Conservation (phyloP, 495 filamentous ascomycete genomes). For the Achaetomiella virescens region DNA sequence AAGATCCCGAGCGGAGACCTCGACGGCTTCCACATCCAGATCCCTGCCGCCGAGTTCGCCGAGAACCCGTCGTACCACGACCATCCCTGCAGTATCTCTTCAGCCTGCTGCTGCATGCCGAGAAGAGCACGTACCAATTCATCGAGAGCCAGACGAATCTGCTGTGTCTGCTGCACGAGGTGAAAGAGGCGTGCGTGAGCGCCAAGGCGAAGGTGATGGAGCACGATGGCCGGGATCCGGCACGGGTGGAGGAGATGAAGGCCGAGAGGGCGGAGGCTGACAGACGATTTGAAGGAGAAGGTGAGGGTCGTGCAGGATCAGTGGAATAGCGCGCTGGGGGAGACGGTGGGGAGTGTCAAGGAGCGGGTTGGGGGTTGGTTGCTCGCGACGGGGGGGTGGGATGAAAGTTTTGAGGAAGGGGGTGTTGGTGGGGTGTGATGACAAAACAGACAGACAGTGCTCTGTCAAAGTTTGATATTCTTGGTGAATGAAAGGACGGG, state of each 20-base stretch:
- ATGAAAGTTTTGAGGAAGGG: constrained; percentile 53
- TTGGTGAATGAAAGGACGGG: too few species aligned
- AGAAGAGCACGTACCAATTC: constrained; percentile 89
- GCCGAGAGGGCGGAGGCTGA: constrained; percentile 59
- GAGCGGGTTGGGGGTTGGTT: constrained; percentile 59
- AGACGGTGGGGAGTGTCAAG: constrained; percentile 44
- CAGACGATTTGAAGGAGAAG: constrained; percentile 86
- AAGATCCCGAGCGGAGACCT: constrained; percentile 56
- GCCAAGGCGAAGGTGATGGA: constrained; percentile 55
- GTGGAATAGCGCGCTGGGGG: constrained; percentile 55
- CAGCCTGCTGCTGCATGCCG: constrained; percentile 72
- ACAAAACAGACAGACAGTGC: too few species aligned
- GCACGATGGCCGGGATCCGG: constrained; percentile 51
- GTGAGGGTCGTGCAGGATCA: constrained; percentile 84
- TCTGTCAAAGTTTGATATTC: too few species aligned
- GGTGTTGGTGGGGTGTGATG: constrained; percentile 41
- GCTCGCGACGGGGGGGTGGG: constrained; percentile 65
- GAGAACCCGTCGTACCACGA: constrained; percentile 77
- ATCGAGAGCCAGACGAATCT: constrained; percentile 93
- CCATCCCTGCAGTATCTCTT: constrained; percentile 87
- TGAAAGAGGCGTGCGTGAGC: constrained; percentile 68
- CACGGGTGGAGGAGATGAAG: constrained; percentile 51
- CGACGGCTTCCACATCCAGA: constrained; percentile 51
- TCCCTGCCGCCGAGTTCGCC: constrained; percentile 69
- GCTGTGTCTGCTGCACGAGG: constrained; percentile 88